phyloP scores from a whole-genome alignment of 1,139 yeast genomes.

The Yamadazyma mexicana region DNA sequence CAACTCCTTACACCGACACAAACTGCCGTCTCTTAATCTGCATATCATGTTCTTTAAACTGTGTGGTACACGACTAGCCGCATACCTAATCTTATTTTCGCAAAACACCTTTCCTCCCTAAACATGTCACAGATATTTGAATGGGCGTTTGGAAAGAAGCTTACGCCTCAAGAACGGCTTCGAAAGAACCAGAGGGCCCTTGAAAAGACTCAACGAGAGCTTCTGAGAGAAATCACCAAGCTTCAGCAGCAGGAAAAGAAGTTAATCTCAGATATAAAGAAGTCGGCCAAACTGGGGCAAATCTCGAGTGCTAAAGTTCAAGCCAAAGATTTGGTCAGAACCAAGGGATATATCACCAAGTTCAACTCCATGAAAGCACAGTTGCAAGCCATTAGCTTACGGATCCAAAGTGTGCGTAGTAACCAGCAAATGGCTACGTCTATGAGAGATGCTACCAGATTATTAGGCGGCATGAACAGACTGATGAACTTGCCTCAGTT shows the following conservation, averaged over 20 bases:
- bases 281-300: constrained; percentile 88
- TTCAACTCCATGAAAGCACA: constrained; percentile 95
- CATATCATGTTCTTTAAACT: no score
- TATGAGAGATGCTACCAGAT: constrained; percentile 92
- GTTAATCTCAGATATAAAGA: constrained; percentile 79
- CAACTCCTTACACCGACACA: no score
- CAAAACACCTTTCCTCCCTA: neutral
- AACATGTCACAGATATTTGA: constrained; percentile 63
- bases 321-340: constrained; percentile 91
- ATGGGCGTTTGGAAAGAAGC: constrained; percentile 93
- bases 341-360: constrained; percentile 78
- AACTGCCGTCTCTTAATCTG: no score
- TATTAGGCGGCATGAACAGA: constrained; percentile 83
- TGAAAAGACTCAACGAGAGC: constrained; percentile 90
- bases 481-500: constrained; percentile 89
- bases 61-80: no score
- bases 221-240: constrained; percentile 82
- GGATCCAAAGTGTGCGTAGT: constrained; percentile 87
- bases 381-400: constrained; percentile 85
- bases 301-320: constrained; percentile 88
- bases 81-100: no score
- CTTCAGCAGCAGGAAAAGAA: constrained; percentile 91
- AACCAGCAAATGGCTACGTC: constrained; percentile 95
- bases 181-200: constrained; percentile 94
- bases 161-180: constrained; percentile 92